Base-by-base conservation (phyloP, 805 yeast species). In the Ogataea chonburiensis region DNA sequence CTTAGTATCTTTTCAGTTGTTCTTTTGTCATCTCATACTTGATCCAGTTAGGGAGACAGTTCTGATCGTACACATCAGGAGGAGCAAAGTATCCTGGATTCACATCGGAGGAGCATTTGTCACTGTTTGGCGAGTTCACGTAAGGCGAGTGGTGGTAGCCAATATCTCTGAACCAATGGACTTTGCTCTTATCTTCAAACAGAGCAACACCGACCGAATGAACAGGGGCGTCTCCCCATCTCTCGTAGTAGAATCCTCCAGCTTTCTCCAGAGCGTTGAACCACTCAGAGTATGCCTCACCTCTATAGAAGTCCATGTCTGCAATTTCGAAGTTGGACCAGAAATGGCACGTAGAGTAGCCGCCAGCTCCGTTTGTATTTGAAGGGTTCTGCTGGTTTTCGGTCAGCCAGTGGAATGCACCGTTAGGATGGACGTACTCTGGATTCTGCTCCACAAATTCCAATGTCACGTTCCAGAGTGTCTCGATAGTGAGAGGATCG, bases 301-400 rank as follows among this genome's bases (percentile, higher is more conserved):
- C 65, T 53, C 89, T 67, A 78, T 86, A 87, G 54, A 87, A 77
- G 36, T 77, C 72, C 63, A 88, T 70, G 40, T 73, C 71, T 9
- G 81, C 96, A 46, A 87, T 75, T 60, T 87, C 96, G 56, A 88
- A 85, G 64, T 80, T 81, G 27, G 89, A 75, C 89, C 94, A 85
- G 70, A 85, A 84, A 60, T 87, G 95, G 58, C 96, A 87, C 40
- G 80, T 73, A 56, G 88, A 87, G 64, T 84, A 88, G 11, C 75
- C 75, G 13, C 63, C 53, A 1, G 75, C 66, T 3, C 44, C 50
- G n/a, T 56, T 51, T 37, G 59, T 66, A 45, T 68, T 71, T 5
- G 57, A 53, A 9, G 79, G 77, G 66, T 42, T 73, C 71, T 43
- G 91, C 86, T 30, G 66, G 61, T 61, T 84, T 86, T 79, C 78